Evolutionary conservation across 306 rosid genomes (phyloP).

Genomic region (Fragaria vesca): DNA sequence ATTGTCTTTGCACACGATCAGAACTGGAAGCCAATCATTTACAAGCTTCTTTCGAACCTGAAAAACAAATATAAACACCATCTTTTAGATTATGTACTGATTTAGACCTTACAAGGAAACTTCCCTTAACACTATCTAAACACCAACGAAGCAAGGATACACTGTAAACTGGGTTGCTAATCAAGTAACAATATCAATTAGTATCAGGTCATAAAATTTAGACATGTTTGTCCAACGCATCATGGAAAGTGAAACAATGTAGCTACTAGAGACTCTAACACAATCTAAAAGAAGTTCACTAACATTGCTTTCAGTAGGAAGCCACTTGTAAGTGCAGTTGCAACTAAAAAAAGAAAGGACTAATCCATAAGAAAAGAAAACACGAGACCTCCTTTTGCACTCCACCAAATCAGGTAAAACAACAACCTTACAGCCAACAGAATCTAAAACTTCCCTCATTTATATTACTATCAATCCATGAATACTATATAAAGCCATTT

Average conservation of each 20-base stretch:
- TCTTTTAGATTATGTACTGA: not conserved
- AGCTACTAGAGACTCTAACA: not conserved
- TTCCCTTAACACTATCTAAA: not conserved
- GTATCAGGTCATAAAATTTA: not conserved
- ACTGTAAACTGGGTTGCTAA: not conserved
- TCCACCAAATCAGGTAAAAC: not conserved
- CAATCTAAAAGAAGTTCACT: not conserved
- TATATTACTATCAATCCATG: not conserved
- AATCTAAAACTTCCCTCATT: not conserved
- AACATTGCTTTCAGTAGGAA: not conserved
- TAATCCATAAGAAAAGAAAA: not conserved
- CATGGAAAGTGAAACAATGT: not conserved
- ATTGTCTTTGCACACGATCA: slow-evolving; percentile 77
- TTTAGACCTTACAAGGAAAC: not conserved
- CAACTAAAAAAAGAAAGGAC: not conserved
- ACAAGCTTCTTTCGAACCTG: slow-evolving; percentile 93
- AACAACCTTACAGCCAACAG: not conserved
- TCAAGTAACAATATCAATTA: not conserved
- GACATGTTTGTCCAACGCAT: not conserved
- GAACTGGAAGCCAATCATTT: slow-evolving; percentile 87
- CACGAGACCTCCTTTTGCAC: not conserved
- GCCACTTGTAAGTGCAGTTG: not conserved
- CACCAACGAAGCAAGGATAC: not conserved
- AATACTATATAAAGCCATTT: not conserved
- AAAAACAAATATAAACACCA: slow-evolving; percentile 13